Conservation (phyloP, 768 basidiomycete species). For the Lactifluus pinguis region DNA sequence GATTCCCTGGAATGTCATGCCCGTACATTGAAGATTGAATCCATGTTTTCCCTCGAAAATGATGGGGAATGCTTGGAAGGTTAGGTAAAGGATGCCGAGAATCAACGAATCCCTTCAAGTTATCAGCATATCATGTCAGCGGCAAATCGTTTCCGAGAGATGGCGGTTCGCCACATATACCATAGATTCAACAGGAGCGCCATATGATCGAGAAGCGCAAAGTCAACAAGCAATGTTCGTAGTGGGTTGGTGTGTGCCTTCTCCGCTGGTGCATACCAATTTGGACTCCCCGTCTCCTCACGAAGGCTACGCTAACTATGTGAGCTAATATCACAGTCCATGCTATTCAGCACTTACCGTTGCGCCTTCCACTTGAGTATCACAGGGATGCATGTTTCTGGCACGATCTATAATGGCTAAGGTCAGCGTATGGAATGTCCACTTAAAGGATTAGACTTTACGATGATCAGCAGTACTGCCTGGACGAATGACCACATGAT, state of each 20-base stretch:
- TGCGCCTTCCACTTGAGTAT: slow-evolving; percentile 52
- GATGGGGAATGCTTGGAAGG: slow-evolving; percentile 50
- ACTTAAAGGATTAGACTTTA: slow-evolving; percentile 24
- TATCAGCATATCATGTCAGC: background rate
- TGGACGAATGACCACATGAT: slow-evolving; percentile 61
- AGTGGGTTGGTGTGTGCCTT: slow-evolving; percentile 35
- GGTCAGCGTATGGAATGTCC: background rate
- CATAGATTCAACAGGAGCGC: slow-evolving; percentile 62
- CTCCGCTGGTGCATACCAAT: slow-evolving; percentile 56
- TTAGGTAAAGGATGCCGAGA: slow-evolving; percentile 39
- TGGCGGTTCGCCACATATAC: slow-evolving; percentile 29
- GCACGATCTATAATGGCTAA: slow-evolving; percentile 40
- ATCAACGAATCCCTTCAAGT: slow-evolving; percentile 33
- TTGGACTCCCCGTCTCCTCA: slow-evolving; percentile 41
- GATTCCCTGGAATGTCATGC: slow-evolving; percentile 43
- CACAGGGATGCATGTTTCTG: slow-evolving; percentile 63
- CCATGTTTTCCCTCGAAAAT: slow-evolving; percentile 39
- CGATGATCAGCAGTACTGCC: slow-evolving; percentile 41
- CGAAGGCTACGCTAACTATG: slow-evolving; percentile 36
- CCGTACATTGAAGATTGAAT: slow-evolving; percentile 45
- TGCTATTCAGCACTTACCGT: slow-evolving; percentile 29
- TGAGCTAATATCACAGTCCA: background rate
- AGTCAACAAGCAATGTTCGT: slow-evolving; percentile 42
- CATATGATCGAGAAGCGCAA: slow-evolving; percentile 65
- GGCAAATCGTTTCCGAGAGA: background rate